Conservation (phyloP, 2,329 filamentous ascomycete genomes). For the Aureobasidium subglaciale region DNA sequence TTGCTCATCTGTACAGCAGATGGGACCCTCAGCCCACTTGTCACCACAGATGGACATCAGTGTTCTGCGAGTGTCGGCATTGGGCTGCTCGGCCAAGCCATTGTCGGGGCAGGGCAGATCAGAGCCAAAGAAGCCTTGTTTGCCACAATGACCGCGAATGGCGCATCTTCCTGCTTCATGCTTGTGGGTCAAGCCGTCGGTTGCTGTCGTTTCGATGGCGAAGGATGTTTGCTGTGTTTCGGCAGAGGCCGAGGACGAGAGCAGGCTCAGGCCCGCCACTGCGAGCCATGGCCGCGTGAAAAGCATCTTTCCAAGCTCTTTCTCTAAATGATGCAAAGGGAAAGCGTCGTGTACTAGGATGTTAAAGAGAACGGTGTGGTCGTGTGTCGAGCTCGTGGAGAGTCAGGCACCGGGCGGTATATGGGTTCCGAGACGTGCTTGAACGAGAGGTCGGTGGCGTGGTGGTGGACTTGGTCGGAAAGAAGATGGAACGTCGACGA, state of each 20-base stretch:
- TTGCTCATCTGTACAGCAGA: constrained; percentile 81
- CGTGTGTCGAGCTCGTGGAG: constrained; percentile 3
- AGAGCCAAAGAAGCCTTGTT: constrained; percentile 81
- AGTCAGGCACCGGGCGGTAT: not conserved
- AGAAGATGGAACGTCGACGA: too few relatives aligned
- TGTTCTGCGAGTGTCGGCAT: constrained; percentile 63
- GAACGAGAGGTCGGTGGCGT: not conserved
- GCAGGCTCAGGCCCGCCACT: constrained; percentile 8
- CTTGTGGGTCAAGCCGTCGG: constrained; percentile 33
- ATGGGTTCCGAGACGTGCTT: not conserved
- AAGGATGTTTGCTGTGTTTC: constrained; percentile 1
- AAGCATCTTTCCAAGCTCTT: constrained; percentile 9
- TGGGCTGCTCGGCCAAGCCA: constrained; percentile 66
- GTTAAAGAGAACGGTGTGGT: too few relatives aligned
- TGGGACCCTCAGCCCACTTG: constrained; percentile 74
- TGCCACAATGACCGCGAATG: constrained; percentile 85
- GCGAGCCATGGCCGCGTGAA: constrained; percentile 10
- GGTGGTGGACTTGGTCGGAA: too few relatives aligned
- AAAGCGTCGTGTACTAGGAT: too few relatives aligned
- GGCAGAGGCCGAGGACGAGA: not conserved
- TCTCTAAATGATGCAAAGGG: too few relatives aligned
- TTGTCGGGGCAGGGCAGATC: constrained; percentile 92
- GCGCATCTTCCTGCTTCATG: constrained; percentile 87
- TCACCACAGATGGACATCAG: constrained; percentile 79
- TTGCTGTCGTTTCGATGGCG: not conserved